These are phyloP conservation scores for Pyrenula massariospora DNA, from an alignment of 495 filamentous ascomycete species.

Conservation along the genomic window DNA sequence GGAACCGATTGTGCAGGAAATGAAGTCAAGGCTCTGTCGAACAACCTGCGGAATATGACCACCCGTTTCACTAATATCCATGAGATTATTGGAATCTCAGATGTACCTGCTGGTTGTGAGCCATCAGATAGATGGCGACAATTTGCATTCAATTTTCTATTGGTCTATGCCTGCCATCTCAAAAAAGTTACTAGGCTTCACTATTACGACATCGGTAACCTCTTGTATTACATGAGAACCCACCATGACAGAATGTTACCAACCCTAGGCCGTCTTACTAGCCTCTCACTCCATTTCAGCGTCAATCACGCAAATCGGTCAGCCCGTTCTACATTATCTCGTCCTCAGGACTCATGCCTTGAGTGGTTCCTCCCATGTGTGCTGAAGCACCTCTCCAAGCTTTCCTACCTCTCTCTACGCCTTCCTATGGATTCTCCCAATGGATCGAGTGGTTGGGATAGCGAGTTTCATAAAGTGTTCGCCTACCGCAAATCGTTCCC, in stretches of 20 bases:
- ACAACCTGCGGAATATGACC: neutral
- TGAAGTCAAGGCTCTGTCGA: neutral
- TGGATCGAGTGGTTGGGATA: neutral
- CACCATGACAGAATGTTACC: neutral
- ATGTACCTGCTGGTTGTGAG: too few relatives aligned
- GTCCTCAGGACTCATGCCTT: neutral
- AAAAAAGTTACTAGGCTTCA: neutral
- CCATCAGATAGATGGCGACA: too few relatives aligned
- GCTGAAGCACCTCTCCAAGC: neutral
- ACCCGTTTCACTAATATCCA: too few relatives aligned
- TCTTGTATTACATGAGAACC: neutral
- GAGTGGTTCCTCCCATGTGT: neutral
- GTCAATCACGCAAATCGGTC: neutral
- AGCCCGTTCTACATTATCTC: neutral
- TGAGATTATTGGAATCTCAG: neutral
- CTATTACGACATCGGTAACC: neutral
- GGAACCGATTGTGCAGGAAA: neutral
- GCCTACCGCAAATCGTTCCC: neutral
- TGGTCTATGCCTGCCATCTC: neutral
- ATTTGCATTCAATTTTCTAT: neutral
- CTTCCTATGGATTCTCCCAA: neutral
- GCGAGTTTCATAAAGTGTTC: neutral
- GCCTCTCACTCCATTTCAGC: neutral
- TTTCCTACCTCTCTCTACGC: neutral
- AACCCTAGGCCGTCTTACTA: neutral